Percentiles rank a stretch among this genome's conserved stretches.
Conservation (phyloP, 805 yeast species). For the Wickerhamiella australiensis region DNA sequence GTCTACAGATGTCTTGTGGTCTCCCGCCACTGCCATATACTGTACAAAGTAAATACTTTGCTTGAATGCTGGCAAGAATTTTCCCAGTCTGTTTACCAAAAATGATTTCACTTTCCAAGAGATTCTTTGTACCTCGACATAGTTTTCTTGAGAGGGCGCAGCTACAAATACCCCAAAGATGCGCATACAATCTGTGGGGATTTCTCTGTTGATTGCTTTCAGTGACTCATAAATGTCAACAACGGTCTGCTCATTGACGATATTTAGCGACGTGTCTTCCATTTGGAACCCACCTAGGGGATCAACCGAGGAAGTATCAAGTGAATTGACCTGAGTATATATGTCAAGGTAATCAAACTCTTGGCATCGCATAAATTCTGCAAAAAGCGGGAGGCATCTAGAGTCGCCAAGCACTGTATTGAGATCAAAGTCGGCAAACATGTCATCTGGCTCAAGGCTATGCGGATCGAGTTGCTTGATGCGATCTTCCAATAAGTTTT, state of each 20-base stretch:
- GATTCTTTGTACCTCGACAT: slow-evolving; percentile 44
- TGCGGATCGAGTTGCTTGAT: slow-evolving; percentile 23
- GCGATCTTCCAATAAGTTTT: slow-evolving; percentile 25
- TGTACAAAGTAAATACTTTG: slow-evolving; percentile 44
- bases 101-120: slow-evolving; percentile 48
- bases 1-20: slow-evolving; percentile 19
- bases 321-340: slow-evolving; percentile 63
- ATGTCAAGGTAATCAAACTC: slow-evolving; percentile 50
- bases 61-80: slow-evolving; percentile 49
- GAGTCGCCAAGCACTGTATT: slow-evolving; percentile 39
- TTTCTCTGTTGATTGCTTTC: slow-evolving; percentile 28
- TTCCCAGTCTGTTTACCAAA: slow-evolving; percentile 37
- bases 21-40: slow-evolving; percentile 33
- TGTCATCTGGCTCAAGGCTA: slow-evolving; percentile 1
- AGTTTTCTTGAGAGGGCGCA: slow-evolving; percentile 25
- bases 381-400: slow-evolving; percentile 37
- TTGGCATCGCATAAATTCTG: slow-evolving; percentile 43
- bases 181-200: slow-evolving; percentile 17
- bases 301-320: slow-evolving; percentile 34
- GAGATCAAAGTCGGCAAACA: slow-evolving; percentile 24
- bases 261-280: slow-evolving; percentile 17
- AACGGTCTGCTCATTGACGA: slow-evolving; percentile 25
- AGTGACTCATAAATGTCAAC: slow-evolving; percentile 35
- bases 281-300: slow-evolving; percentile 21
- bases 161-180: slow-evolving; percentile 32